Percentiles rank a stretch among this genome's conserved stretches.
phyloP scores from a whole-genome alignment of 2,329 filamentous ascomycete species.

The Phialophora chinensis region DNA sequence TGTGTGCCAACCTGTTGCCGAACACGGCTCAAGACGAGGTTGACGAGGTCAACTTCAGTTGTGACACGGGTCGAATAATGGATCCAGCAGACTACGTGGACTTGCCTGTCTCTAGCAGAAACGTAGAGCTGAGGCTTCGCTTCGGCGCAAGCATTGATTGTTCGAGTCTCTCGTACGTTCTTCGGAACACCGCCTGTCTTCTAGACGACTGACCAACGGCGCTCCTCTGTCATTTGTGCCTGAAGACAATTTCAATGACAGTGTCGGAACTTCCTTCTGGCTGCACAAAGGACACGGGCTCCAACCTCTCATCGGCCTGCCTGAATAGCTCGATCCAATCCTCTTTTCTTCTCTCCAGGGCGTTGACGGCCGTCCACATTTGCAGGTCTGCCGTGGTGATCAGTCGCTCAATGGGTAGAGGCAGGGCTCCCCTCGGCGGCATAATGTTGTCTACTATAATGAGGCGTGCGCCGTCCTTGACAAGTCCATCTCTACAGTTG shows the following conservation, averaged over 20 bases:
- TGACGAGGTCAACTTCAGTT: neutral
- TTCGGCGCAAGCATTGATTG: neutral
- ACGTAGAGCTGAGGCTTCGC: neutral
- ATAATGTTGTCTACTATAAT: conserved; percentile 16
- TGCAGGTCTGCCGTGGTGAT: conserved; percentile 16
- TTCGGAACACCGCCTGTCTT: neutral
- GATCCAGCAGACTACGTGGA: too few relatives aligned
- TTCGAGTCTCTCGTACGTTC: neutral
- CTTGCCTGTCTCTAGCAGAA: too few relatives aligned
- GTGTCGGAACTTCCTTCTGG: conserved; percentile 15
- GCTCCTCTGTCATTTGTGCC: neutral
- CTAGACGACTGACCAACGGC: neutral
- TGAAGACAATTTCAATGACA: conserved; percentile 21
- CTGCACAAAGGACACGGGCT: conserved; percentile 6
- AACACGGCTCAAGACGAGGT: neutral
- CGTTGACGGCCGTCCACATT: conserved; percentile 12
- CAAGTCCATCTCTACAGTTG: neutral
- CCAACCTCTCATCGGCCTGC: conserved; percentile 14
- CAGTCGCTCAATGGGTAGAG: conserved; percentile 7
- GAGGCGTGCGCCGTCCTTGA: conserved; percentile 15
- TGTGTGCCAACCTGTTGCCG: neutral
- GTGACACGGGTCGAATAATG: neutral
- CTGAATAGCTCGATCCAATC: conserved; percentile 20
- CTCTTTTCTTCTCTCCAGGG: conserved; percentile 14
- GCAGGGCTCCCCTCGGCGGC: conserved; percentile 6